Base-by-base conservation (phyloP, 2,329 filamentous ascomycete species). In the Drechslerella coelobrocha region DNA sequence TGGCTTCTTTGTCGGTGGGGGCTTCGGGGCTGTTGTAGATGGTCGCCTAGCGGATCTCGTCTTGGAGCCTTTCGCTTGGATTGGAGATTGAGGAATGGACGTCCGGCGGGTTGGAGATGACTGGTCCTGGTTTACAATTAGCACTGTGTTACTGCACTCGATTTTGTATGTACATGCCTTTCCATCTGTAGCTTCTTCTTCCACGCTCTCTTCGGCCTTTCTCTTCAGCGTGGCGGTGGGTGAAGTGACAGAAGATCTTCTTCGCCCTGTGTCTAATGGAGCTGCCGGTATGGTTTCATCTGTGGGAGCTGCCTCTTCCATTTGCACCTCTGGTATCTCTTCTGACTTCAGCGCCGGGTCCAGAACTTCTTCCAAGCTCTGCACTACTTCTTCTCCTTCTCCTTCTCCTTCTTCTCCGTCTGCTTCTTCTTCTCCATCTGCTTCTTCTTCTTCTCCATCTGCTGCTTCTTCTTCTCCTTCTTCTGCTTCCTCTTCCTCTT, bases 1-100 rank as follows among this genome's bases (percentile, higher is more conserved):
- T 24, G 68, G 59, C n/a, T 72, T 72, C 41, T 72, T 72, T 17
- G 50, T 43, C 27, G 68, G 68, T 19, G 68, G 68, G 19, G 61
- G 61, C 37, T 59, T 61, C 14, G 50, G 45, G 6, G 61, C 39
- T 23, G 52, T 59, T 8, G 60, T 56, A n/a, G 66, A 71, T 23
- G 53, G 37, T 8, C 53, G 26, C 48, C 61, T 34, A n/a, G 39
- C 45, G 39, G 68, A 65, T 27, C 59, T 53, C 27, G 68, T 63
- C 39, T 63, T 63, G 21, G 54, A 31, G 52, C 37, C 31, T 27
- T 65, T 65, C 14, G 68, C n/a, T 51, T 63, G 61, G 2, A 54
- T 72, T 2, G 59, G 68, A 8, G 68, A 65, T 26, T 72, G 60
- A 10, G 60, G 59, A 27, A 72, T 48, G 1, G 68, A 72, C 17